Evolutionary conservation across 805 yeast genomes (phyloP), one percentile per base, ranked within the genome.

Genomic region (Blastobotrys robertii): DNA sequence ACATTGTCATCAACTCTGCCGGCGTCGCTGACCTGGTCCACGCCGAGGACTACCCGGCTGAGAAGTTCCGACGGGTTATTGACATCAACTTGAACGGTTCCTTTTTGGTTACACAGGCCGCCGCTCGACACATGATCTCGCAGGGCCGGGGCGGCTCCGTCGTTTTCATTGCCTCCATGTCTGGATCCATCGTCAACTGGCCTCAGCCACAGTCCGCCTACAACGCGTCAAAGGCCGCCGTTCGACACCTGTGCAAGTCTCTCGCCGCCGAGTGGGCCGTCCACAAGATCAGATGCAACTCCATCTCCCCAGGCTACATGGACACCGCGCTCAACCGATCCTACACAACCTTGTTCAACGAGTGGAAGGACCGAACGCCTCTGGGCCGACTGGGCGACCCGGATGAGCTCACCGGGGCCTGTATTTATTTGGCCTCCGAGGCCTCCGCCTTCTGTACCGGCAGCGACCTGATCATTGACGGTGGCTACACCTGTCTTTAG

Each of bases 251-350:
- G 63, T 76, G 70, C 55, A 68, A 75, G 60, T 75, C 82, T n/a
- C 70, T 78, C 51, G 82, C 84, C 29, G 77, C 80, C 47, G 84
- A 78, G 63, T 78, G 84, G 84, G 84, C 84, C 41, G 75, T 74
- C 46, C 73, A 73, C 67, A 71, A 71, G 59, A 77, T 77, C 55
- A 69, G 84, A 53, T 80, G 78, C 54, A 78, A 79, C 70, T 70
- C 81, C 41, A 72, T 78, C 58, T 71, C 79, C 30, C 84, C 84
- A 13, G 84, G 84, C 29, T 79, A 78, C 67, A 78, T 78, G 63
- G 79, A 76, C 58, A 79, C 84, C 25, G 81, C 83, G 22, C 72
- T 78, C 62, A 79, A 80, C 59, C 72, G 76, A 52, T 69, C 79
- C 49, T 79, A 74, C 52, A 59, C 72, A 39, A 70, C 77, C 29